Conservation (phyloP, 176 grass and related monocot genomes). For the Oryza longistaminata region DNA sequence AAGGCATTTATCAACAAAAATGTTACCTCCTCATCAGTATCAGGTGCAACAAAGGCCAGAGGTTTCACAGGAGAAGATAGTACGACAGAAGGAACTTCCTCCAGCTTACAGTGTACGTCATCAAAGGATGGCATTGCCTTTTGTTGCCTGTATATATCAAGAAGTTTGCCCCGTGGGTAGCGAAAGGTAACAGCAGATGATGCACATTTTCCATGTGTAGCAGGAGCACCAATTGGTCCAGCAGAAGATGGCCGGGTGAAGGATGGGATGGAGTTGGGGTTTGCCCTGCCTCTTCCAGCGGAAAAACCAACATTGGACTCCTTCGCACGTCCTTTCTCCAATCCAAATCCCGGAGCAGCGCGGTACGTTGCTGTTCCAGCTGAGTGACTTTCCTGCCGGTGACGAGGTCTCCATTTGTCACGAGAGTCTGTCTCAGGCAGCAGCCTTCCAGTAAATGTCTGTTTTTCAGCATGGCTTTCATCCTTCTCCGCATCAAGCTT, state of each 20-base stretch:
- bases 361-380: constrained; percentile 58
- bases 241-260: constrained; percentile 46
- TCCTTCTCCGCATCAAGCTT: constrained; percentile 68
- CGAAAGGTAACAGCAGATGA: constrained; percentile 45
- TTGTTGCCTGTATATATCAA: constrained; percentile 93
- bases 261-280: constrained; percentile 44
- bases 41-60: constrained; percentile 76
- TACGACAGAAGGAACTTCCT: constrained; percentile 73
- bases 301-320: constrained; percentile 78
- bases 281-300: constrained; percentile 81
- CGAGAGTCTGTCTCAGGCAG: constrained; percentile 82
- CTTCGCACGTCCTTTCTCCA: constrained; percentile 68
- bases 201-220: constrained; percentile 41
- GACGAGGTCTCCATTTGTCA: constrained; percentile 99
- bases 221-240: constrained; percentile 69
- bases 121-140: constrained; percentile 44
- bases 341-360: constrained; percentile 90
- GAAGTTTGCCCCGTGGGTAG: constrained; percentile 94
- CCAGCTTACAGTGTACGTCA: constrained; percentile 42
- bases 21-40: constrained; percentile 75
- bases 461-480: constrained; percentile 67
- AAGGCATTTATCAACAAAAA: constrained; percentile 1
- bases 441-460: constrained; percentile 56
- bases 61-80: constrained; percentile 61
- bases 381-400: constrained; percentile 74